Conservation (phyloP, 306 rosid genomes). For the Gillenia trifoliata region DNA sequence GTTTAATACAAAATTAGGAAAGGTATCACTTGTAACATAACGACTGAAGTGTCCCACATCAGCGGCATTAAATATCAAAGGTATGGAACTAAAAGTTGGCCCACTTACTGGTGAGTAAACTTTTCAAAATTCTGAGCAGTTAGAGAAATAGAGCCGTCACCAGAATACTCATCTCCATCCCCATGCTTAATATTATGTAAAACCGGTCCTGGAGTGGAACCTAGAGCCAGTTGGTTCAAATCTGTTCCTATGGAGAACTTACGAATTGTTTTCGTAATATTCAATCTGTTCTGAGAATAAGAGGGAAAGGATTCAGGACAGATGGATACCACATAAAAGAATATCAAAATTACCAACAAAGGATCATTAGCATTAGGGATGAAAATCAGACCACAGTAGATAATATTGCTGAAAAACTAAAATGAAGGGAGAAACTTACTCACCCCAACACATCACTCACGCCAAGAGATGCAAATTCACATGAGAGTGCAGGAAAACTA, state of each 20-base stretch:
- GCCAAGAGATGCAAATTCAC: conserved; percentile 95
- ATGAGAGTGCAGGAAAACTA: conserved; percentile 89
- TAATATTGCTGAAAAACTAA: conserved; percentile 6
- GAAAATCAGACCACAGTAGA: not conserved
- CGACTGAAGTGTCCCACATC: not conserved
- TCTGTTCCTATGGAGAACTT: conserved; percentile 74
- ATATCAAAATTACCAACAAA: not conserved
- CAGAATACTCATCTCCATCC: conserved; percentile 61
- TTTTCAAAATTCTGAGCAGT: conserved; percentile 50
- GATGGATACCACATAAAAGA: conserved; percentile 5
- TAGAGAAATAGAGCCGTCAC: conserved; percentile 59
- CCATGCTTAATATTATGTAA: conserved; percentile 69
- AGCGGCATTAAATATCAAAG: not conserved
- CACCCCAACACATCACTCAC: conserved; percentile 88
- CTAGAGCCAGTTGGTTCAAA: conserved; percentile 79
- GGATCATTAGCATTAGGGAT: not conserved
- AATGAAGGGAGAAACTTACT: conserved; percentile 59
- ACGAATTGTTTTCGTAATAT: conserved; percentile 83
- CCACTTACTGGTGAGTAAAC: conserved; percentile 69
- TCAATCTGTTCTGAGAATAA: conserved; percentile 83
- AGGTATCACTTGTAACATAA: conserved; percentile 1
- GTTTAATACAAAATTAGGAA: conserved; percentile 11
- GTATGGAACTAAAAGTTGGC: conserved; percentile 22
- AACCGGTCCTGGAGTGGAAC: conserved; percentile 76
- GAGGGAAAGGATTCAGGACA: conserved; percentile 32